Evolutionary conservation across 1,139 yeast genomes (phyloP).

Genomic region (Sugiyamaella grinbergsii): DNA sequence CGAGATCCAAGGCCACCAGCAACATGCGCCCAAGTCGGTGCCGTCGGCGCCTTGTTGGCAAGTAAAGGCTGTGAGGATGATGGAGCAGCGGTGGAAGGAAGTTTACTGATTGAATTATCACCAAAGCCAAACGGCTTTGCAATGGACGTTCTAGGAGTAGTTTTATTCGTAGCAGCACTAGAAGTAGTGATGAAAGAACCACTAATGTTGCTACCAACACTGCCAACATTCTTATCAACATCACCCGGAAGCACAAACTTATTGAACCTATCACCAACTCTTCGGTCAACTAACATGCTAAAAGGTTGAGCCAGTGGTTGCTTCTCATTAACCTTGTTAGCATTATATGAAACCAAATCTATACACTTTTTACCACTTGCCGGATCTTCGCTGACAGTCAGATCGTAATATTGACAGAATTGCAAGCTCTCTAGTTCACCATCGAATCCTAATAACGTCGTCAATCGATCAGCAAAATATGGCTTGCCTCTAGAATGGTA

Average conservation of each 20-base stretch:
- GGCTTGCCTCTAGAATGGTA: constrained; percentile 75
- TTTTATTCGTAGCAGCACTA: not conserved
- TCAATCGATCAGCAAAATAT: constrained; percentile 53
- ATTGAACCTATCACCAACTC: constrained; percentile 38
- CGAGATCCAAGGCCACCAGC: constrained; percentile 1
- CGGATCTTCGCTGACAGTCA: constrained; percentile 50
- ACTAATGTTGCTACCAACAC: not conserved
- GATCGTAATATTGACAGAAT: constrained; percentile 66
- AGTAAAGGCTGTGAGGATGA: not conserved
- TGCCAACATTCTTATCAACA: not conserved
- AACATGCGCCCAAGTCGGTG: constrained; percentile 10
- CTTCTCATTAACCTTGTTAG: constrained; percentile 50
- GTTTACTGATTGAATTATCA: not conserved
- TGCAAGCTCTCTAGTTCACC: constrained; percentile 52
- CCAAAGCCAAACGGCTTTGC: not conserved
- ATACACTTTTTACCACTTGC: constrained; percentile 48
- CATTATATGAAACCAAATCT: constrained; percentile 59
- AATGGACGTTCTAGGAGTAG: no score
- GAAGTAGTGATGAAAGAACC: not conserved
- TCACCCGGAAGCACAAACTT: constrained; percentile 2
- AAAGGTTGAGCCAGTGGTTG: constrained; percentile 56
- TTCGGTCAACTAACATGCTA: constrained; percentile 55
- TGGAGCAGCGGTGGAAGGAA: not conserved
- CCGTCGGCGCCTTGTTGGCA: not conserved
- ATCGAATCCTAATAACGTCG: constrained; percentile 66